Evolutionary conservation across 2,329 filamentous ascomycete species (phyloP).

Genomic region (Tolypocladium sp.): DNA sequence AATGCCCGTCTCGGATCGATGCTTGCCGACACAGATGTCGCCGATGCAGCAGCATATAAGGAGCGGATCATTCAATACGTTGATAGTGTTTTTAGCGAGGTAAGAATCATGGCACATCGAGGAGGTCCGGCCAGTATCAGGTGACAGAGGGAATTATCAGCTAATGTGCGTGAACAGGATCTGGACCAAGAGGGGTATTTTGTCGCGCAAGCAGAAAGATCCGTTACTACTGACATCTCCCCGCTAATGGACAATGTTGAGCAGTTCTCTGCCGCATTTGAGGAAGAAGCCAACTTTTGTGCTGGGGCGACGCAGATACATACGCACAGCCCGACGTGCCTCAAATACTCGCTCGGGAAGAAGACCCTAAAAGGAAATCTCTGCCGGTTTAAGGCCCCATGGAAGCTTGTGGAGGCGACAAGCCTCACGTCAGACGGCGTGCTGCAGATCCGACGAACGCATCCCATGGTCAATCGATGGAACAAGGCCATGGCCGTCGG

Average conservation of each 20-base stretch:
- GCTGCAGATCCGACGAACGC: neutral
- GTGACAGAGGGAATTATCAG: no score
- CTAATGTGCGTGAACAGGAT: no score
- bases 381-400: conserved; percentile 6
- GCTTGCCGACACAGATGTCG: neutral
- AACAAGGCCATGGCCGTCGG: conserved; percentile 5
- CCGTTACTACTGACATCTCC: neutral
- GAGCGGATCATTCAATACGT: neutral
- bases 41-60: neutral
- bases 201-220: no score
- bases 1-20: neutral
- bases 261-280: no score
- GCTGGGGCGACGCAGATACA: no score
- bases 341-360: conserved; percentile 3
- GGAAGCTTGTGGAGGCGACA: conserved; percentile 1
- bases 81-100: neutral
- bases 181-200: no score
- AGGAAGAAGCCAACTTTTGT: no score
- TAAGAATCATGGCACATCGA: neutral
- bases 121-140: no score
- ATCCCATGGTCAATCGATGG: conserved; percentile 5
- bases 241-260: no score
- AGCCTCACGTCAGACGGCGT: no score
- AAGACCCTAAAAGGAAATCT: no score
- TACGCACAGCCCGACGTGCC: no score